Base-by-base conservation (phyloP, 2,329 filamentous ascomycete species). In the Calonectria leucothoes region DNA sequence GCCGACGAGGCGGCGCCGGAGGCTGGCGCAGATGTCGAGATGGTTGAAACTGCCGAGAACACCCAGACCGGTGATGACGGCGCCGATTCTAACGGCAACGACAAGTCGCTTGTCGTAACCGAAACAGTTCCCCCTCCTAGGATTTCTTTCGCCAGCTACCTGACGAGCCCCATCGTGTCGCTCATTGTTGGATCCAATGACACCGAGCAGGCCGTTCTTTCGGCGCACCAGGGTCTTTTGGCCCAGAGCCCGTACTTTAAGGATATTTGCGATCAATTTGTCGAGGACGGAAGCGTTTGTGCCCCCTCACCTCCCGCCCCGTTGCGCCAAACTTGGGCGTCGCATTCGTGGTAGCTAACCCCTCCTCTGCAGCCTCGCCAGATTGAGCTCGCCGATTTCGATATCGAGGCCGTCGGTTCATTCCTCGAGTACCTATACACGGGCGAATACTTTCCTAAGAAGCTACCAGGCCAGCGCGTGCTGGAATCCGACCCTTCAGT, bases 211-310 rank as follows among this genome's bases (percentile, higher is more conserved):
- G 92, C 91, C 12, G 87, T 92, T 37, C 89, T 98, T 72, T 93
- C 91, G 29, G 95, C 95, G 8, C 96, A 98, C 83, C 93, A 98
- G 85, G 92, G 88, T 4, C 89, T 98, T 31, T 88, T 98, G 42
- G 81, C 86, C 14, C 90, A 93, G 82, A 96, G 94, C 52, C 94
- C 95, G 0, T 95, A 90, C 83, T 95, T 98, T 81, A 87, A 88
- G 14, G 89, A 92, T 27, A 87, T 90, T 8, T 92, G 93, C 81
- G 87, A 89, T 14, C 84, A 89, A 64, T 94, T 95, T 80, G 87
- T 87, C 59, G 88, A 91, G 37, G 90, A 91, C 66, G 89, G 89
- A 61, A 89, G 88, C 72, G 93, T 94, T 84, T 75, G 91, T 86
- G n/a, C 5, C 4, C 15, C 23, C 14, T 61, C 12, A 17, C 17